Conservation (phyloP, 1,284 basidiomycete species). For the Polyporus tsugae region DNA sequence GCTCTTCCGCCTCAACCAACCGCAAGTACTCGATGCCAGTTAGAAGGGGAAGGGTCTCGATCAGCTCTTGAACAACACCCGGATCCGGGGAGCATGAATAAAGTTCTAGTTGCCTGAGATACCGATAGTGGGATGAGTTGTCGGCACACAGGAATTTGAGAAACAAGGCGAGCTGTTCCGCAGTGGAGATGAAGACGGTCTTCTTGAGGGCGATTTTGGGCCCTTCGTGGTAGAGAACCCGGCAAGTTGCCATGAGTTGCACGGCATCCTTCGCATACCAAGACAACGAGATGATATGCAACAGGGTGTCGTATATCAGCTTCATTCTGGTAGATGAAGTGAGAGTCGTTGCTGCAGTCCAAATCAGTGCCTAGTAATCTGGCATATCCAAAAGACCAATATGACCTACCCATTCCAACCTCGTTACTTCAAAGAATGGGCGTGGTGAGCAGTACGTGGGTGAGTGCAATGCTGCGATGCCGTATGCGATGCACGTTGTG, state of each 20-base stretch:
- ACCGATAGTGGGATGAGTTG: not conserved
- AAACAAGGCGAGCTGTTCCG: not conserved
- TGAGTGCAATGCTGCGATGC: no score
- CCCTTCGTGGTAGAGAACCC: not conserved
- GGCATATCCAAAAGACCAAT: no score
- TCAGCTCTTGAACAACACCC: not conserved
- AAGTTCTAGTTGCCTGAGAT: not conserved
- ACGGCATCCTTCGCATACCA: not conserved
- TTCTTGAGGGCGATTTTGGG: not conserved
- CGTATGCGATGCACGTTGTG: no score
- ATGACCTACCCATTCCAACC: no score
- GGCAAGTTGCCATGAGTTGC: not conserved
- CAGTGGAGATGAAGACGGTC: not conserved
- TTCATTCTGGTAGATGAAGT: not conserved
- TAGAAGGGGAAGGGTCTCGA: not conserved
- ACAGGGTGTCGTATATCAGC: not conserved
- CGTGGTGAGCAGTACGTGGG: no score
- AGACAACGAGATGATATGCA: not conserved
- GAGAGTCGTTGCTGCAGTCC: no score
- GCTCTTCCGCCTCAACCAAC: not conserved
- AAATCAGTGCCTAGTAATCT: no score
- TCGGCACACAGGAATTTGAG: not conserved
- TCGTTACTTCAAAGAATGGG: no score
- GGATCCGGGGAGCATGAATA: not conserved
- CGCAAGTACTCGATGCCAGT: not conserved